Evolutionary conservation across 2,329 filamentous ascomycete genomes (phyloP), one percentile per base, ranked within the genome.

Genomic region (Xylaria digitata): DNA sequence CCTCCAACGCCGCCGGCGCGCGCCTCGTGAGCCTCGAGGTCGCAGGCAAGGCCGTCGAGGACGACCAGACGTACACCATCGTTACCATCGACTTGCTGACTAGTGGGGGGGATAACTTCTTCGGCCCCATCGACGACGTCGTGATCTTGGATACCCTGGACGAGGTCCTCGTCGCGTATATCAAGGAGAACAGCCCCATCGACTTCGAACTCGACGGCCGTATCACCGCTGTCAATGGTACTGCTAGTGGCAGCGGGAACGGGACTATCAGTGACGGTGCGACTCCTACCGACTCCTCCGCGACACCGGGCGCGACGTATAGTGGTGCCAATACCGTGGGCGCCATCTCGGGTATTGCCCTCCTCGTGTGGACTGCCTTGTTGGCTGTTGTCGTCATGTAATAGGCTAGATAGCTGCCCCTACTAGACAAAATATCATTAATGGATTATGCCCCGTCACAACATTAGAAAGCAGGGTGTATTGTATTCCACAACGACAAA

Each of bases 31-130:
- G 80, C 17, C 81, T 89, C 1, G 83, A 79, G 1, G 81, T 90
- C 42, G 82, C 80, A 37, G 85, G 80, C 15, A 72, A 82, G 70
- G 77, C 80, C 0, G 78, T 90, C 1, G 82, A 86, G 11, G 76
- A 75, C 11, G 76, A 75, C 6, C 15, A 40, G 17, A 78, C 82
- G 32, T 91, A 91, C 75, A 83, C 81, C 11, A 76, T 91, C 21
- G 85, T 88, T 17, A 90, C 89, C 0, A 79, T 89, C 0, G 88
- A 90, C 71, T 91, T 90, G 70, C 70, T 91, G 0, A 87, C 87
- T 0, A 82, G 83, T 2, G 87, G 87, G 1, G 89, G 88, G 15
- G 89, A 91, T 71, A 90, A 89, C 73, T 86, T 90, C 73, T 82
- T 89, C 11, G 65, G 61, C 19, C 69, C 76, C 1, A 32, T 75